Percentiles rank a stretch among this genome's conserved stretches.
Conservation (phyloP, 2,329 filamentous ascomycete species). For the Alternaria infectoria region DNA sequence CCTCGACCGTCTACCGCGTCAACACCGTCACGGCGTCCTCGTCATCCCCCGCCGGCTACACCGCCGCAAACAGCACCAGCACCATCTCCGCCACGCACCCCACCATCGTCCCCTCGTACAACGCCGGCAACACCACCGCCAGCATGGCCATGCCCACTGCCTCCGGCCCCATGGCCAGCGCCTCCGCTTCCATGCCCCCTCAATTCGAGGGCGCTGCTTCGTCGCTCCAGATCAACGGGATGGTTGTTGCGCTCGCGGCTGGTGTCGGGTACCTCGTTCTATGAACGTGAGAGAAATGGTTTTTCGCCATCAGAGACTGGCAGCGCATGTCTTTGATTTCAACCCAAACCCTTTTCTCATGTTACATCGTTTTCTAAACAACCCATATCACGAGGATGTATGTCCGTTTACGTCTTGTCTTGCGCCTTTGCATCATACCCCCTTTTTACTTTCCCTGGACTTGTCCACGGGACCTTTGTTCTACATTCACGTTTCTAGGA, state of each 20-base stretch:
- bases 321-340: slow-evolving; percentile 38
- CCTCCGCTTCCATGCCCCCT: slow-evolving; percentile 18
- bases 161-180: slow-evolving; percentile 16
- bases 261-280: slow-evolving; percentile 45
- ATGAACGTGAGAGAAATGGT: slow-evolving; percentile 28
- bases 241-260: slow-evolving; percentile 39
- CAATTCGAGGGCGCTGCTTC: slow-evolving; percentile 45
- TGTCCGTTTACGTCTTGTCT: slow-evolving; percentile 13
- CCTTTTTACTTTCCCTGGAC: slow-evolving; percentile 7
- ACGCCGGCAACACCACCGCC: slow-evolving; percentile 29
- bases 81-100: slow-evolving; percentile 34
- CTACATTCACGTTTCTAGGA: not conserved
- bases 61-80: slow-evolving; percentile 41
- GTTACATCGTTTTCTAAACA: not conserved
- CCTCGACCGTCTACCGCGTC: slow-evolving; percentile 47
- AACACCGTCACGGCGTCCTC: slow-evolving; percentile 47
- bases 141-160: slow-evolving; percentile 8
- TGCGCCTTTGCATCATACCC: slow-evolving; percentile 7
- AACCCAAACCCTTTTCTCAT: slow-evolving; percentile 17
- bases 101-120: slow-evolving; percentile 20
- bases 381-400: slow-evolving; percentile 27
- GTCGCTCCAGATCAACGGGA: slow-evolving; percentile 38
- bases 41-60: slow-evolving; percentile 28
- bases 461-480: slow-evolving; percentile 11
- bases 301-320: slow-evolving; percentile 40